Evolutionary conservation across 192 early-diverging fungal genomes (phyloP).

Genomic region (Paraglomus brasilianum): DNA sequence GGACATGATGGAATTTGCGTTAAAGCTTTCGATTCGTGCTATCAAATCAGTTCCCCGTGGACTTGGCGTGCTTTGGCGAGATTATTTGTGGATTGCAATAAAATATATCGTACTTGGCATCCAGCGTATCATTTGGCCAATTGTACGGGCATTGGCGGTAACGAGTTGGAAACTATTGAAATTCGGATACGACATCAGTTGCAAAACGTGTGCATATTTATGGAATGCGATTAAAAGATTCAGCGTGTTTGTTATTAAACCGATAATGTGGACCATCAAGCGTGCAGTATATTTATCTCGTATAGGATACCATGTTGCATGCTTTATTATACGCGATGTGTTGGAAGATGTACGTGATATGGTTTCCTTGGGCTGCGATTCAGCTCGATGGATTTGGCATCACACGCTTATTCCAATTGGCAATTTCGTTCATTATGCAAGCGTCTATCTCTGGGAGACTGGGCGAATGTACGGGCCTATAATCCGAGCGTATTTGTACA

Average conservation of each 20-base stretch:
- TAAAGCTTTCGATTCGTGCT: not conserved
- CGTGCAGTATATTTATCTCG: slow-evolving; percentile 1
- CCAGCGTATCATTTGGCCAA: too few relatives aligned
- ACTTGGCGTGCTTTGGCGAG: too few relatives aligned
- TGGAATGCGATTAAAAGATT: too few relatives aligned
- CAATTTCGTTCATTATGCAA: not conserved
- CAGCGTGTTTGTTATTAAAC: not conserved
- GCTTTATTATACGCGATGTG: slow-evolving; percentile 16
- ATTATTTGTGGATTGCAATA: too few relatives aligned
- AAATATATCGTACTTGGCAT: too few relatives aligned
- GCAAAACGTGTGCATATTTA: too few relatives aligned
- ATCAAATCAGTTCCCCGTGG: not conserved
- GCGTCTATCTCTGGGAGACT: not conserved
- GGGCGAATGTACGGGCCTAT: not conserved
- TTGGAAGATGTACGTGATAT: slow-evolving; percentile 23
- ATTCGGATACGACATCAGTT: too few relatives aligned
- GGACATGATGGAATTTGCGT: not conserved
- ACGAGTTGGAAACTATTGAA: too few relatives aligned
- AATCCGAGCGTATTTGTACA: not conserved
- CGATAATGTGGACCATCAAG: slow-evolving; percentile 2
- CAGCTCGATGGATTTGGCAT: not conserved
- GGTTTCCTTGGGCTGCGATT: not conserved
- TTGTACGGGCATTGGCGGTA: too few relatives aligned
- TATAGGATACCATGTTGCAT: slow-evolving; percentile 18
- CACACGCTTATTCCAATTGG: not conserved